A percentile compares a stretch with the other conserved stretches of the same genome.
These are phyloP conservation scores for Neophaeococcomyces mojaviensis DNA, from an alignment of 2,329 filamentous ascomycete genomes.

Conservation along the genomic window DNA sequence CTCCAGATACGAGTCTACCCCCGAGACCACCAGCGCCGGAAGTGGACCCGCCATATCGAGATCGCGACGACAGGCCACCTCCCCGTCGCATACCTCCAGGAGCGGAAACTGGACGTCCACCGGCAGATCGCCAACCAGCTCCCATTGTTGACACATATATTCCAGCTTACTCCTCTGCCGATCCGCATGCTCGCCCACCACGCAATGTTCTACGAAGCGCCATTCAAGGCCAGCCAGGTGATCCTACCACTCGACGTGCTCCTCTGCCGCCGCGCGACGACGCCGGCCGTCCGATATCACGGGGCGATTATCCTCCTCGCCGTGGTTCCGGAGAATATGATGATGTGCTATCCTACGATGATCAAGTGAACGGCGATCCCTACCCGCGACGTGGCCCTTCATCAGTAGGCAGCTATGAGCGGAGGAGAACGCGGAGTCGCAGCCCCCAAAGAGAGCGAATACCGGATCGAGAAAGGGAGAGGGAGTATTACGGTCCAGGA, in stretches of 20 bases:
- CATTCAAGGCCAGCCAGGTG: slow-evolving; percentile 5
- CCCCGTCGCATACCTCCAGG: slow-evolving; percentile 13
- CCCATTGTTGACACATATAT: slow-evolving; percentile 23
- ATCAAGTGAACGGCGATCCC: slow-evolving; percentile 2
- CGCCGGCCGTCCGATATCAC: background rate
- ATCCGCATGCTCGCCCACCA: slow-evolving; percentile 11
- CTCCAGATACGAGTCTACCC: slow-evolving; percentile 14
- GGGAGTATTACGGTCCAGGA: slow-evolving; percentile 4
- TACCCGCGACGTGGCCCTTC: slow-evolving; percentile 2
- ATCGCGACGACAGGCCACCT: slow-evolving; percentile 19
- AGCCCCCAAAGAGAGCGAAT: slow-evolving; percentile 15
- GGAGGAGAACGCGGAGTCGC: slow-evolving; percentile 17
- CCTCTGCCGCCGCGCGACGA: slow-evolving; percentile 8
- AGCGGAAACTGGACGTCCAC: slow-evolving; percentile 5
- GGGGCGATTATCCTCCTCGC: background rate
- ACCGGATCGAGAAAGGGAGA: slow-evolving; percentile 6
- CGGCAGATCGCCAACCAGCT: slow-evolving; percentile 2
- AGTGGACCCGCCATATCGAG: slow-evolving; percentile 13
- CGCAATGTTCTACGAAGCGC: slow-evolving; percentile 6
- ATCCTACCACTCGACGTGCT: slow-evolving; percentile 2
- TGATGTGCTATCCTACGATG: slow-evolving; percentile 5
- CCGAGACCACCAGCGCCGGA: slow-evolving; percentile 16
- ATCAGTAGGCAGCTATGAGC: slow-evolving; percentile 8
- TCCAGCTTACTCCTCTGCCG: slow-evolving; percentile 22
- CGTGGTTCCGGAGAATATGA: slow-evolving; percentile 5